A percentile compares a stretch with the other conserved stretches of the same genome.
Conservation (phyloP, 2,329 filamentous ascomycete genomes). For the Fusarium phyllophilum region DNA sequence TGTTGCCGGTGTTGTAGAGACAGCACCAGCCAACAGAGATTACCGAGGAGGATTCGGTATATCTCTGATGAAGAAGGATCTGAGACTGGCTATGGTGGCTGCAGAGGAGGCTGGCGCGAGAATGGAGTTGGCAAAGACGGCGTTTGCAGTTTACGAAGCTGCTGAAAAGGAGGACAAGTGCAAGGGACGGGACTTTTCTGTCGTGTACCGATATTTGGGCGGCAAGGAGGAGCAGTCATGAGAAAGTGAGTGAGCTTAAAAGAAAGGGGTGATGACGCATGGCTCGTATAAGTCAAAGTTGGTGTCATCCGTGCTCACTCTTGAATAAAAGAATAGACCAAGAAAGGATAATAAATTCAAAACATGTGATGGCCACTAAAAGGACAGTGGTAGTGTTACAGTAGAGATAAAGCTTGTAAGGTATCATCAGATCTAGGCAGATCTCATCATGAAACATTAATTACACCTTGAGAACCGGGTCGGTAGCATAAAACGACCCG, state of each 20-base stretch:
- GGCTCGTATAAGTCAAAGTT: background rate
- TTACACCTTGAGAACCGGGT: background rate
- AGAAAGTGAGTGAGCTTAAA: background rate
- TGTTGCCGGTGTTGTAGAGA: conserved; percentile 82
- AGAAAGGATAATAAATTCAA: background rate
- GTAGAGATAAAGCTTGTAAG: background rate
- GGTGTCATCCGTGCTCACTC: background rate
- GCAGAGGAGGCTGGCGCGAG: conserved; percentile 73
- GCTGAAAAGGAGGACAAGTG: conserved; percentile 70
- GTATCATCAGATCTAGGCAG: background rate
- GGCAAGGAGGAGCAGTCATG: conserved; percentile 56
- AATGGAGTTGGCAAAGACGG: conserved; percentile 71
- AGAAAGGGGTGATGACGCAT: background rate
- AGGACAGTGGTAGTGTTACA: background rate
- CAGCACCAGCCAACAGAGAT: conserved; percentile 78
- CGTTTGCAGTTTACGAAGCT: conserved; percentile 73
- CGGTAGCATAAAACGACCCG: conserved; percentile 25
- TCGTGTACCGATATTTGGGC: conserved; percentile 78
- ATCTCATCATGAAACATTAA: background rate
- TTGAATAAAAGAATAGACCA: background rate
- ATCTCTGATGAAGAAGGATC: conserved; percentile 82
- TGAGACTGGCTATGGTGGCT: conserved; percentile 77
- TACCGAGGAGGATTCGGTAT: conserved; percentile 84
- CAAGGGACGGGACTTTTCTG: conserved; percentile 81
- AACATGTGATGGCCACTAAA: background rate